Evolutionary conservation across 192 early-diverging fungal species (phyloP).

Genomic region (Phlyctochytrium bullatum): DNA sequence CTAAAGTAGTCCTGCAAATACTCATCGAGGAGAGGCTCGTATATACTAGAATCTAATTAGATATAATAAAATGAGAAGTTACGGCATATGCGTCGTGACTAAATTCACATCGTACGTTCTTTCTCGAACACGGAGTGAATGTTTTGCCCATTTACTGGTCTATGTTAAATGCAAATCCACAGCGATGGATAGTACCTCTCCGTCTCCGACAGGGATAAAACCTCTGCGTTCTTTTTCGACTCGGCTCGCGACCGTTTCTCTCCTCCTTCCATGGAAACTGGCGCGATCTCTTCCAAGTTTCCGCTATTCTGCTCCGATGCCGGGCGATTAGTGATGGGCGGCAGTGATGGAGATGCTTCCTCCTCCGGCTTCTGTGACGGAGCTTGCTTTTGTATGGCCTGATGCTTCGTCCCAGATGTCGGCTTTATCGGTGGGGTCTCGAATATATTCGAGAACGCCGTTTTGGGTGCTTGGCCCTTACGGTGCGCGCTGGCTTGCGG

Average conservation of each 20-base stretch:
- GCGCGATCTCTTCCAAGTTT: not conserved
- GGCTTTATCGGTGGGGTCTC: not conserved
- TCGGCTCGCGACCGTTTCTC: not conserved
- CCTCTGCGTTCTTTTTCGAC: not conserved
- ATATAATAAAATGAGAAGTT: not conserved
- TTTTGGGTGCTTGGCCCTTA: not conserved
- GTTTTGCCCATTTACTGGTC: constrained; percentile 18
- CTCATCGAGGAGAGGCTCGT: constrained; percentile 57
- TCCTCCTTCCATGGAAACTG: not conserved
- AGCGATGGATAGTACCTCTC: not conserved
- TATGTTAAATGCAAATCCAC: not conserved
- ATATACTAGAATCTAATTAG: constrained; percentile 12
- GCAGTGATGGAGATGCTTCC: not conserved
- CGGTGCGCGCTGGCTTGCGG: not conserved
- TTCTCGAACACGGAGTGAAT: constrained; percentile 33
- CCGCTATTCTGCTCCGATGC: not conserved
- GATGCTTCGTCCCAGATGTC: not conserved
- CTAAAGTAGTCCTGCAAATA: constrained; percentile 56
- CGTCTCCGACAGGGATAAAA: not conserved
- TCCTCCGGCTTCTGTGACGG: not conserved
- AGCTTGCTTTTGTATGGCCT: not conserved
- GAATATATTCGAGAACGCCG: constrained; percentile 2
- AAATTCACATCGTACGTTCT: constrained; percentile 56
- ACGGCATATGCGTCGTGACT: constrained; percentile 47
- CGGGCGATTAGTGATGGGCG: not conserved